Evolutionary conservation across 2,329 filamentous ascomycete species (phyloP).

Genomic region (Talaromyces verruculosus): DNA sequence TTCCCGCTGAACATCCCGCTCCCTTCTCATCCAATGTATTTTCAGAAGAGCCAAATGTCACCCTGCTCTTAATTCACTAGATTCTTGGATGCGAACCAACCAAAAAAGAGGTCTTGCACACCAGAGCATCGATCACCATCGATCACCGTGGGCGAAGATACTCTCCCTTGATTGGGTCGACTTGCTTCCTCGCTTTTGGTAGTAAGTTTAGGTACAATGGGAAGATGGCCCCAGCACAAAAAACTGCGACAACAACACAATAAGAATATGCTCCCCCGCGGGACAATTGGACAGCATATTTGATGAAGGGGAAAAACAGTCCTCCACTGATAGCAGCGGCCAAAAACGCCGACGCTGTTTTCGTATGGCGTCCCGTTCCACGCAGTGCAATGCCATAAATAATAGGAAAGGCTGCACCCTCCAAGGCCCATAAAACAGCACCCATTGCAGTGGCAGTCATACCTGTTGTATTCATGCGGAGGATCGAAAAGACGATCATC

Average conservation of each 20-base stretch:
- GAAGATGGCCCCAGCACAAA: not conserved
- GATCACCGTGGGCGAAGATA: not conserved
- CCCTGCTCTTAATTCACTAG: not conserved
- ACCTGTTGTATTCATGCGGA: conserved; percentile 53
- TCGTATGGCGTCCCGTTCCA: conserved; percentile 58
- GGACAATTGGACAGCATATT: not conserved
- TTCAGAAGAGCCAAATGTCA: not conserved
- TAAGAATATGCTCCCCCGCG: not conserved
- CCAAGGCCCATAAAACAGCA: conserved; percentile 57
- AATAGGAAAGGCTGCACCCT: conserved; percentile 60
- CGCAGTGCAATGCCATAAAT: conserved; percentile 60
- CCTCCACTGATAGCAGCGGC: conserved; percentile 54
- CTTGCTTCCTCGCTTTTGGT: not conserved
- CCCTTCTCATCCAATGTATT: not conserved
- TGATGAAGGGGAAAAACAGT: not conserved
- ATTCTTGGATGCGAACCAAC: not conserved
- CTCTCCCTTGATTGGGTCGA: not conserved
- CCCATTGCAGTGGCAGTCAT: conserved; percentile 48
- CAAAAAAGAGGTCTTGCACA: too few species aligned
- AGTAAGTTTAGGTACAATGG: not conserved
- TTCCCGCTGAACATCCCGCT: conserved; percentile 5
- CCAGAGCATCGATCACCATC: not conserved
- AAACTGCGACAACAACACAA: not conserved
- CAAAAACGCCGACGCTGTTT: conserved; percentile 55
- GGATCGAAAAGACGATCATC: conserved; percentile 51